phyloP scores from a whole-genome alignment of 805 yeast species.

The Saccharomyces kudriavzevii region DNA sequence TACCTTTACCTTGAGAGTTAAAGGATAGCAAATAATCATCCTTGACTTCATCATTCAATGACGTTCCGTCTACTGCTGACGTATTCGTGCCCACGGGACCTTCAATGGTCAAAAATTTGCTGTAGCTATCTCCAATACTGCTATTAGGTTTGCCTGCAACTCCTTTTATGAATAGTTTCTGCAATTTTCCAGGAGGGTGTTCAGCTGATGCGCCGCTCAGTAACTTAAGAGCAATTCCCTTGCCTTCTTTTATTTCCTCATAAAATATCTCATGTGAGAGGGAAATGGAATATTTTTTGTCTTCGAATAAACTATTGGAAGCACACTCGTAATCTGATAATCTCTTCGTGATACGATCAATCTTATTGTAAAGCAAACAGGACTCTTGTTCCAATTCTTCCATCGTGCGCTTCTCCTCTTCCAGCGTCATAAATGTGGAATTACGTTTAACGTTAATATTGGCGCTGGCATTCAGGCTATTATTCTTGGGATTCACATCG shows the following conservation, averaged over 20 bases:
- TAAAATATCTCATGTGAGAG: neutral
- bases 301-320: neutral
- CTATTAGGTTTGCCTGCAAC: neutral
- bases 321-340: slow-evolving; percentile 7
- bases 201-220: neutral
- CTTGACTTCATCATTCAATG: neutral
- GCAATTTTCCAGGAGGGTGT: neutral
- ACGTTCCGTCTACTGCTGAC: neutral
- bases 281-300: neutral
- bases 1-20: neutral
- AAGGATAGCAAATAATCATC: neutral
- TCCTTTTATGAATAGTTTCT: neutral
- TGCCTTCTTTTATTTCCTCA: neutral
- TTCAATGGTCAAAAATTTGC: neutral
- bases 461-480: neutral
- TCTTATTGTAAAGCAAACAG: slow-evolving; percentile 9
- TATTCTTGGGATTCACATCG: slow-evolving; percentile 5
- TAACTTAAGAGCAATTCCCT: neutral
- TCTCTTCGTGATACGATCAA: slow-evolving; percentile 5
- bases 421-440: neutral
- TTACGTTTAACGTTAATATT: neutral
- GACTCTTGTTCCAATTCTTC: slow-evolving; percentile 23
- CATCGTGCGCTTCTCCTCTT: slow-evolving; percentile 5
- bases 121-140: neutral
- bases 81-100: neutral